Percentiles rank a stretch among this genome's conserved stretches.
Conservation (phyloP, 2,329 filamentous ascomycete species). For the Rachicladosporium sp. region DNA sequence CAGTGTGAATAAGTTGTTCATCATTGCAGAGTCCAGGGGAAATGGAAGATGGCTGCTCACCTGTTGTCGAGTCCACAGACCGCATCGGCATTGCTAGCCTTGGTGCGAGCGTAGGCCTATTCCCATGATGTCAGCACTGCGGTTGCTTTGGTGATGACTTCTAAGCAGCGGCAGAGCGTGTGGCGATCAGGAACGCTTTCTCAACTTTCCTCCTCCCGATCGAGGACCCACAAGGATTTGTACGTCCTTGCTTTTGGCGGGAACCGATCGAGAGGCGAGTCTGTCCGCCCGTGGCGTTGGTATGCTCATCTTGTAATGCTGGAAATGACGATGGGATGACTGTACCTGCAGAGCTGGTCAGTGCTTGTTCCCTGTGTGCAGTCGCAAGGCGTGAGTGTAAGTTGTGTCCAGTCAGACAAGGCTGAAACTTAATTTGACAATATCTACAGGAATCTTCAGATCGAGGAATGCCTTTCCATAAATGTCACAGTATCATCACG, state of each 20-base stretch:
- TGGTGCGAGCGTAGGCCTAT: background rate
- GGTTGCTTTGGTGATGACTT: constrained; percentile 5
- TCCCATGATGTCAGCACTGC: constrained; percentile 2
- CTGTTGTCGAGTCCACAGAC: constrained; percentile 8
- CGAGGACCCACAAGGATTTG: constrained; percentile 49
- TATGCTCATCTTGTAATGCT: constrained; percentile 43
- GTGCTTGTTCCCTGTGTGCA: constrained; percentile 19
- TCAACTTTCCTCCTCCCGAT: constrained; percentile 50
- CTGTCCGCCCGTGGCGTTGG: constrained; percentile 60
- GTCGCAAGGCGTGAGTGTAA: constrained; percentile 11
- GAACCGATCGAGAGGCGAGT: constrained; percentile 42
- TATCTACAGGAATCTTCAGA: constrained; percentile 49
- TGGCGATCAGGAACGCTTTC: constrained; percentile 38
- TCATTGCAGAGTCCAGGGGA: constrained; percentile 36
- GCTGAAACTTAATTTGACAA: constrained; percentile 55
- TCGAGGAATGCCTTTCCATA: constrained; percentile 52
- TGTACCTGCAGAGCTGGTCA: constrained; percentile 14
- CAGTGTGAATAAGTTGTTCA: constrained; percentile 59
- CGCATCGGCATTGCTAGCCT: background rate
- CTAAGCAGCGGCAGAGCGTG: constrained; percentile 38
- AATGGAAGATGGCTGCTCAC: constrained; percentile 7
- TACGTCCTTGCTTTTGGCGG: constrained; percentile 46
- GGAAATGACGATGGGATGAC: constrained; percentile 15
- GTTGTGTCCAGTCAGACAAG: constrained; percentile 45
- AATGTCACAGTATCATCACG: constrained; percentile 51